Evolutionary conservation across 2,329 filamentous ascomycete genomes (phyloP).

Genomic region (Gaeumannomyces sp.): DNA sequence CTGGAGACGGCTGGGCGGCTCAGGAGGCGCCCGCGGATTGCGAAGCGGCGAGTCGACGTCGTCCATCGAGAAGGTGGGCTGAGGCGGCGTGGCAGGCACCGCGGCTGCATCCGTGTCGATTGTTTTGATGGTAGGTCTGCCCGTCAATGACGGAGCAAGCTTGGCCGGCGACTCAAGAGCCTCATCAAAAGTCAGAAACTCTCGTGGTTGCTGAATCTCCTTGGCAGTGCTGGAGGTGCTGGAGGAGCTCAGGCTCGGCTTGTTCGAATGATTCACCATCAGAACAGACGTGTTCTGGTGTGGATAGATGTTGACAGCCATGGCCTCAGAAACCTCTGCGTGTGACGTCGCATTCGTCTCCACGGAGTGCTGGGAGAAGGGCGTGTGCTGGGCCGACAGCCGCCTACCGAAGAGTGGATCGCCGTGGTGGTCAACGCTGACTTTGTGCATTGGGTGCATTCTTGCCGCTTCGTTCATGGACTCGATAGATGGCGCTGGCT

Average conservation of each 20-base stretch:
- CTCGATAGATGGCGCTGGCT: conserved; percentile 28
- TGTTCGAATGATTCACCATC: conserved; percentile 51
- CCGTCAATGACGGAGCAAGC: conserved; percentile 22
- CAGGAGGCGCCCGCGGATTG: conserved; percentile 55
- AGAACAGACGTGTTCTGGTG: conserved; percentile 60
- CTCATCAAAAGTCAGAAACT: conserved; percentile 11
- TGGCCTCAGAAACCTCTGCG: conserved; percentile 55
- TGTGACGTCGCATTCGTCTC: conserved; percentile 50
- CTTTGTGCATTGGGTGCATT: conserved; percentile 23
- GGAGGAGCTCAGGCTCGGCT: conserved; percentile 39
- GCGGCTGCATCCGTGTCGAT: conserved; percentile 30
- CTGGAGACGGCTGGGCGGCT: conserved; percentile 31
- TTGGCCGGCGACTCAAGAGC: conserved; percentile 18
- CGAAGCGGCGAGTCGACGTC: conserved; percentile 56
- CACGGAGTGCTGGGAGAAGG: conserved; percentile 55
- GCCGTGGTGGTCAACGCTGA: conserved; percentile 44
- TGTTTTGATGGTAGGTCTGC: conserved; percentile 24
- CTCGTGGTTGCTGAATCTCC: conserved; percentile 10
- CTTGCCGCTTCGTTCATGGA: conserved; percentile 12
- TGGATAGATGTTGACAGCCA: conserved; percentile 55
- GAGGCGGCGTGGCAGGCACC: conserved; percentile 46
- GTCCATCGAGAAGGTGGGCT: conserved; percentile 40
- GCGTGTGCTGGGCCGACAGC: conserved; percentile 51
- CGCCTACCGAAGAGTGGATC: conserved; percentile 48
- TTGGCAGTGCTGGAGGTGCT: conserved; percentile 13